Base-by-base conservation (phyloP, 2,329 filamentous ascomycete genomes). In the Coleophoma eucalyptorum region DNA sequence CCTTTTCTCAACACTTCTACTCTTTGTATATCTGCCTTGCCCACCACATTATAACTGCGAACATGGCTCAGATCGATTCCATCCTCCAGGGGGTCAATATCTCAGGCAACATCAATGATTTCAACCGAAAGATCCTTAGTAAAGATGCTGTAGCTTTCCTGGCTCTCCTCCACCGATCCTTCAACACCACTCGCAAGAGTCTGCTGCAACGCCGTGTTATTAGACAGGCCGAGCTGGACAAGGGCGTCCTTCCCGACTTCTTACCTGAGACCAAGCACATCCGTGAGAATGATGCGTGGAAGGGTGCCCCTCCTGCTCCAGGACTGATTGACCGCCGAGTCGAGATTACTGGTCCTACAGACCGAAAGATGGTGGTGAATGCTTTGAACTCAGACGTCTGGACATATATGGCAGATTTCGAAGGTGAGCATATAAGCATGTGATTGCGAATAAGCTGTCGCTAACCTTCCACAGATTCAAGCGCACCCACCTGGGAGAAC, bases 351-450 rank as follows among this genome's bases (percentile, higher is more conserved):
- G 94, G 94, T 8, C 94, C 94, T 1, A 97, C 92, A 6, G 94
- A 97, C 73, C 83, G 94, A 61, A 99, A 97, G 81, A 99, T 99
- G 94, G 91, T 97, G 44, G 90, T 97, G 56, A 99, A 99, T 70
- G 94, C 94, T 10, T 68, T 97, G 68, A 99, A 97, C 72, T 87
- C 93, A 43, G 83, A 97, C 65, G 94, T 97, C 20, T 97, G 89
- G 87, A 97, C 93, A 50, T 99, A 97, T 67, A 99, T 99, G 94
- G 94, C 94, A 44, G 94, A 99, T 72, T 96, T 99, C 61, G 94
- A 99, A 75, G 93, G 92, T 94, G 71, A 64, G 80, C 33, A 12
- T 42, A 20, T 5, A 33, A 15, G 13, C 26, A 18, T 15, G 18
- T 15, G 40, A 18, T 26, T 7, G 26, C 26, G 26, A 26, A 8